These are phyloP conservation scores for Chrysoporthe austroafricana DNA, from an alignment of 2,329 filamentous ascomycete species.

Conservation along the genomic window DNA sequence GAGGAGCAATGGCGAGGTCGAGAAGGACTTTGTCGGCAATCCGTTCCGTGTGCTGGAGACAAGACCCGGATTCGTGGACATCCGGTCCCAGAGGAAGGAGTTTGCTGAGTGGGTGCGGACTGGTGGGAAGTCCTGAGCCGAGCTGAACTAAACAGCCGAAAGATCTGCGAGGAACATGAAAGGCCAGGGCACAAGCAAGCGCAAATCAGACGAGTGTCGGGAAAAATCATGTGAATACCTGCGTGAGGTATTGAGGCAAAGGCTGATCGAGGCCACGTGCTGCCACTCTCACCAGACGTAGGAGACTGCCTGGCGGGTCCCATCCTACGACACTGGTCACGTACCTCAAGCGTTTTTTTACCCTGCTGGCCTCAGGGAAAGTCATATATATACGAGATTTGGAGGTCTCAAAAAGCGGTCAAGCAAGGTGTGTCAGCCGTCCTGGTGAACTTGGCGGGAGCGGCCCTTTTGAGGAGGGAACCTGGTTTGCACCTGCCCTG, in stretches of 20 bases:
- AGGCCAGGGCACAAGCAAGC: background rate
- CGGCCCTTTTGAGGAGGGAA: background rate
- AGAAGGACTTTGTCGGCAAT: conserved; percentile 74
- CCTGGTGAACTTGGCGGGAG: background rate
- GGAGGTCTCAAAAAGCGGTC: background rate
- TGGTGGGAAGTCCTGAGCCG: conserved; percentile 25
- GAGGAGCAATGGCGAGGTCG: conserved; percentile 64
- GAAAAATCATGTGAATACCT: background rate
- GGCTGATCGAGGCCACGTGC: background rate
- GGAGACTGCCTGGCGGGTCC: too few species aligned
- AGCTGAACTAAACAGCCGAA: background rate
- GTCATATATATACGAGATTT: background rate
- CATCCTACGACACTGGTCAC: background rate
- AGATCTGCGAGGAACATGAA: background rate
- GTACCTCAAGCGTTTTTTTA: background rate
- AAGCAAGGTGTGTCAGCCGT: background rate
- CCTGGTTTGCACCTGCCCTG: background rate
- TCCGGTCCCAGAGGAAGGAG: conserved; percentile 77
- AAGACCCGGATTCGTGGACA: conserved; percentile 83
- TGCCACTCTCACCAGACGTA: background rate
- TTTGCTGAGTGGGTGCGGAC: conserved; percentile 75
- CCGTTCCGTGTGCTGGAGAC: conserved; percentile 81
- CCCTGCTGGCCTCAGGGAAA: background rate
- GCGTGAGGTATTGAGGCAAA: background rate
- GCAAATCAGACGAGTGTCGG: background rate